Percentiles rank a stretch among this genome's conserved stretches.
Conservation (phyloP, 2,329 filamentous ascomycete species). For the Paecilomyces sp. region DNA sequence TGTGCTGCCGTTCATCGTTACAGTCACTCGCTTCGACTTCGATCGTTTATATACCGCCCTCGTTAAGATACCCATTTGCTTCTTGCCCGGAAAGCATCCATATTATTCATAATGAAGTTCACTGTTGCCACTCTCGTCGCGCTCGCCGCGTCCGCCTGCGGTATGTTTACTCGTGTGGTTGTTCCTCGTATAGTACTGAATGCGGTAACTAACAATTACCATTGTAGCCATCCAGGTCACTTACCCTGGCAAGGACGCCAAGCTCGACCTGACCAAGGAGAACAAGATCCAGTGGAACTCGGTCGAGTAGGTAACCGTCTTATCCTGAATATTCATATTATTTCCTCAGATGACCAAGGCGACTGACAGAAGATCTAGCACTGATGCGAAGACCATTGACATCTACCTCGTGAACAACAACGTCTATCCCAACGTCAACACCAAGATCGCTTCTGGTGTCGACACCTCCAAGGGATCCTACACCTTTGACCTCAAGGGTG, state of each 20-base stretch:
- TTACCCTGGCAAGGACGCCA: constrained; percentile 21
- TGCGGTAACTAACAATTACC: background rate
- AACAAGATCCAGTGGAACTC: constrained; percentile 33
- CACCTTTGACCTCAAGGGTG: constrained; percentile 26
- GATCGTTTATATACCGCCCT: constrained; percentile 1
- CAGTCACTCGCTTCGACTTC: constrained; percentile 2
- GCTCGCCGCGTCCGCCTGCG: constrained; percentile 21
- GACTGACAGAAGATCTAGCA: constrained; percentile 16
- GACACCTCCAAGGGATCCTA: constrained; percentile 28
- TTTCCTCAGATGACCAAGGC: background rate
- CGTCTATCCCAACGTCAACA: constrained; percentile 24
- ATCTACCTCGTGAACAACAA: constrained; percentile 37
- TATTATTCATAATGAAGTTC: constrained; percentile 20
- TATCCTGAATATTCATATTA: background rate
- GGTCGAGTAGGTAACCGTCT: constrained; percentile 20
- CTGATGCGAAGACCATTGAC: constrained; percentile 33
- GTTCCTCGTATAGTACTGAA: background rate
- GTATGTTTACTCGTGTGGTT: constrained; percentile 10
- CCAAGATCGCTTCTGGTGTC: constrained; percentile 27
- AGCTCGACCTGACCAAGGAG: constrained; percentile 29
- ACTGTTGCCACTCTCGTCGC: constrained; percentile 16
- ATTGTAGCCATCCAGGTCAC: constrained; percentile 27
- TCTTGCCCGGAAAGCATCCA: background rate
- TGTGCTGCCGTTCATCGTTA: background rate
- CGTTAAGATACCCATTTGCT: background rate